These are phyloP conservation scores for Psilocybe tampanensis DNA, from an alignment of 768 basidiomycete species.

Conservation along the genomic window DNA sequence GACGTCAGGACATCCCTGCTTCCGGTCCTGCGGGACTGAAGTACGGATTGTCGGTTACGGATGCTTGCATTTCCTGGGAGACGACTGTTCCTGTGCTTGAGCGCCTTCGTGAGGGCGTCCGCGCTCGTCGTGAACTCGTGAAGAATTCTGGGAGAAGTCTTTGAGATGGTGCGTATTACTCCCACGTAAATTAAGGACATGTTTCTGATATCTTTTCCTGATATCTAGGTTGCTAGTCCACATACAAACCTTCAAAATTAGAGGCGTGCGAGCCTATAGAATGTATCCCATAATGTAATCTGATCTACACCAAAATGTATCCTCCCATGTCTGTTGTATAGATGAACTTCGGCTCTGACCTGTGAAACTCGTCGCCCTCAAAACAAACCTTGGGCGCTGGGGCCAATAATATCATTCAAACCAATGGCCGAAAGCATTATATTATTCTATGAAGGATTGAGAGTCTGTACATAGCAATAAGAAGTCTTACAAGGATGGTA, in stretches of 20 bases:
- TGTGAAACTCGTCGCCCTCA: too few species aligned
- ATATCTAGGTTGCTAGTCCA: too few species aligned
- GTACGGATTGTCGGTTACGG: slow-evolving; percentile 88
- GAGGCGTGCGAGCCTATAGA: neutral
- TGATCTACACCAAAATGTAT: neutral
- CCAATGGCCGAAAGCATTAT: too few species aligned
- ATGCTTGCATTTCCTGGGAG: slow-evolving; percentile 91
- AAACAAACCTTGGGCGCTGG: too few species aligned
- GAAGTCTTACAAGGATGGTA: slow-evolving; percentile 15
- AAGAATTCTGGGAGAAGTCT: slow-evolving; percentile 26
- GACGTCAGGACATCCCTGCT: slow-evolving; percentile 81
- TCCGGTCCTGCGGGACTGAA: slow-evolving; percentile 71
- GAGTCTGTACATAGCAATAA: too few species aligned
- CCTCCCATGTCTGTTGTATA: neutral
- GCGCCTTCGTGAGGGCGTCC: slow-evolving; percentile 85
- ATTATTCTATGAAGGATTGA: too few species aligned
- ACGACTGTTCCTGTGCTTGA: slow-evolving; percentile 82
- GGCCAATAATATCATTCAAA: too few species aligned
- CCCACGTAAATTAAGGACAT: too few species aligned
- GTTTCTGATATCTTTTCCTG: too few species aligned
- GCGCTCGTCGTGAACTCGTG: slow-evolving; percentile 63
- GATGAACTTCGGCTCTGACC: too few species aligned
- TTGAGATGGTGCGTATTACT: neutral
- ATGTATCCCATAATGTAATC: neutral
- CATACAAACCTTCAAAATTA: neutral